Evolutionary conservation across 768 basidiomycete species (phyloP).

Genomic region (Cantharellus anzutake): DNA sequence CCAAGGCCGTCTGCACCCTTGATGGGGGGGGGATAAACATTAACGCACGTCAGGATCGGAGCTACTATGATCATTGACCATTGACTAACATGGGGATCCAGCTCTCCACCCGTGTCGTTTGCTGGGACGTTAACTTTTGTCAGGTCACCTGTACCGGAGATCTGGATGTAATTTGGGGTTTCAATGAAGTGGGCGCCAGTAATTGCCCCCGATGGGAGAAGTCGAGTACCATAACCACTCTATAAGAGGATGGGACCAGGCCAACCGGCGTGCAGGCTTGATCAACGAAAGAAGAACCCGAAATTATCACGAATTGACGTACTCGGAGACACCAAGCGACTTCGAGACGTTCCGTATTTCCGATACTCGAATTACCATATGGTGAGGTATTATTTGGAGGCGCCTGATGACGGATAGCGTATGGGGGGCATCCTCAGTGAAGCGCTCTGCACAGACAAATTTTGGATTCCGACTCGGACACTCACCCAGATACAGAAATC

Average conservation of each 20-base stretch:
- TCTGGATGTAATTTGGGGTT: conserved; percentile 26
- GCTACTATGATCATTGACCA: no score
- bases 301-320: neutral
- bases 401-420: neutral
- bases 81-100: conserved; percentile 22
- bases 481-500: conserved; percentile 29
- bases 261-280: neutral
- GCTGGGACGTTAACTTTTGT: conserved; percentile 21
- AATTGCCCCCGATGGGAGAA: conserved; percentile 25
- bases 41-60: neutral
- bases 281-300: neutral
- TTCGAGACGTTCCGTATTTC: conserved; percentile 23
- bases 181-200: conserved; percentile 24
- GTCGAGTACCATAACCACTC: conserved; percentile 22
- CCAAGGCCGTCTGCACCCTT: conserved; percentile 18
- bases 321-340: conserved; percentile 33
- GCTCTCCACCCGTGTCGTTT: conserved; percentile 24
- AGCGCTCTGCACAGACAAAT: neutral
- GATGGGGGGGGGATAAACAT: neutral
- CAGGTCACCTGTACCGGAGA: conserved; percentile 23
- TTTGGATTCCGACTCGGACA: neutral
- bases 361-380: neutral
- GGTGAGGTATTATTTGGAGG: neutral
- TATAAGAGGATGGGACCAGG: conserved; percentile 12
- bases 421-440: neutral